Evolutionary conservation across 148 eudicot species (phyloP), one percentile per base, ranked within the genome.

Genomic region (Spergularia bocconei): DNA sequence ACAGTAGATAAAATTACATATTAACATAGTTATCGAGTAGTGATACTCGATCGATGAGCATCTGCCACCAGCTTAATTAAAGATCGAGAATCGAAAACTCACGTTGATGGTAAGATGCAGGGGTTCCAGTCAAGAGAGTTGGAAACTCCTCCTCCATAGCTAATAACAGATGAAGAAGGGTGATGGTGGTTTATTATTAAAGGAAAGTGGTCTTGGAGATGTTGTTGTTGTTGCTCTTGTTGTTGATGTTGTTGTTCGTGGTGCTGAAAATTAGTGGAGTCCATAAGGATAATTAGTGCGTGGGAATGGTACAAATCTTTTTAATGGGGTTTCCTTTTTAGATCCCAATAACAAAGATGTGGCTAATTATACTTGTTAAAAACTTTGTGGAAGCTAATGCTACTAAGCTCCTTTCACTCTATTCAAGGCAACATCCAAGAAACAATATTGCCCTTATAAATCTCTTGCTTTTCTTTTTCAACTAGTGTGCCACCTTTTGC

Each of bases 201-300:
- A 79, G 77, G 70, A 72, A 80, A 80, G 79, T 76, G 83, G 47
- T 71, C 73, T 73, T 83, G 80, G 59, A 54, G 77, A n/a, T 53
- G 79, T 6, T 79, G 81, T 39, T 76, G 66, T 7, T 76, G 72
- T 8, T 77, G 85, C 0, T 67, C 50, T 23, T 73, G 81, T 8
- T 63, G 79, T 29, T 66, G 74, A 1, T 73, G 75, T 4, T 79
- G 77, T 39, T 79, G 77, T 39, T 74, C 72, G 8, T 77, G 80
- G 16, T 78, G 83, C 36, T 82, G 74, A 56, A 85, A 83, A 82
- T 85, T 80, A 53, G 85, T 79, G 71, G 88, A 85, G 59, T 85
- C 84, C 88, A 79, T 76, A 56, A 69, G 50, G 25, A 69, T 77
- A 58, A 19, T 29, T 29, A 29, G 36, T 29, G 36, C 36, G 36